These are phyloP conservation scores for Verbascum thapsus DNA, from an alignment of 257 asterid species.

Conservation along the genomic window DNA sequence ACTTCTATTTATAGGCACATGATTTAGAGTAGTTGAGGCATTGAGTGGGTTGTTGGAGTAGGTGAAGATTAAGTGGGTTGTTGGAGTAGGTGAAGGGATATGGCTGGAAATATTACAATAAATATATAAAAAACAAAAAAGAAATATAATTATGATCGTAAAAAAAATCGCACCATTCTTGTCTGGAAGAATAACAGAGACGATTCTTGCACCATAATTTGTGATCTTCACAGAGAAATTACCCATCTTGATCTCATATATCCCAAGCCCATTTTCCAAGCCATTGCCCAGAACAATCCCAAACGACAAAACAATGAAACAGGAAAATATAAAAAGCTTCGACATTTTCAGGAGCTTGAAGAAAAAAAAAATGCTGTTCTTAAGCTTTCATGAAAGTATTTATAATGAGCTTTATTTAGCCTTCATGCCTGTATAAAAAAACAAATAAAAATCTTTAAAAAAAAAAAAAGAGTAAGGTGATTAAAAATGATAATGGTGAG, in stretches of 20 bases:
- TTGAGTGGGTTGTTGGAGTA: too few species aligned
- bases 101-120: too few species aligned
- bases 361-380: not conserved
- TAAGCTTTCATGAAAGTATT: slow-evolving; percentile 4
- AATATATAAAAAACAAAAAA: too few species aligned
- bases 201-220: slow-evolving; percentile 75
- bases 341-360: slow-evolving; percentile 30
- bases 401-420: not conserved
- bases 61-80: too few species aligned
- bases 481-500: slow-evolving; percentile 22
- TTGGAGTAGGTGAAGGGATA: too few species aligned
- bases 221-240: slow-evolving; percentile 67
- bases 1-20: too few species aligned
- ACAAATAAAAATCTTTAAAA: not conserved
- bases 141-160: too few species aligned
- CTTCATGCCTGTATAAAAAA: not conserved
- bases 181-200: slow-evolving; percentile 80
- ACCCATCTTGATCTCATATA: slow-evolving; percentile 57
- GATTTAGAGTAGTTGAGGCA: too few species aligned
- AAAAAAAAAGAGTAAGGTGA: slow-evolving; percentile 7
- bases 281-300: slow-evolving; percentile 29
- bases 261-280: slow-evolving; percentile 29
- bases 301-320: slow-evolving; percentile 32
- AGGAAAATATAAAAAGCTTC: slow-evolving; percentile 24
- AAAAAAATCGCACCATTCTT: slow-evolving; percentile 51